Base-by-base conservation (phyloP, 495 filamentous ascomycete genomes). In the Hypoxylon trugodes region DNA sequence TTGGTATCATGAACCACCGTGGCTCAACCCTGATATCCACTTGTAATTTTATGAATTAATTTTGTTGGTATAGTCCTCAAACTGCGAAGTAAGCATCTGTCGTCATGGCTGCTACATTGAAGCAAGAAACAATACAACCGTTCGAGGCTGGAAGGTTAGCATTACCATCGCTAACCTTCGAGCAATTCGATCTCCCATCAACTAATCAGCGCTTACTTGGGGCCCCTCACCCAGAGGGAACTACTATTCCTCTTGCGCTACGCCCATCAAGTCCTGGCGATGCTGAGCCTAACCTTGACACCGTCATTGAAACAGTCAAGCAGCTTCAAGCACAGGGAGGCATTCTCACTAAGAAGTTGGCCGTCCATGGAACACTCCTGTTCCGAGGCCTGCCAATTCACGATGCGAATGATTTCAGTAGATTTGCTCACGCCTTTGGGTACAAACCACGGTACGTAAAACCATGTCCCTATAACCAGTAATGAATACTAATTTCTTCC, bases 361-460 rank as follows among this genome's bases (percentile, higher is more conserved):
- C 74, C 51, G 57, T 59, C 7, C 74, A 80, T 45, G 74, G 76
- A 16, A 69, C 76, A 13, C 68, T 79, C 0, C 72, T 75, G 25
- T 79, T 80, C 61, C 72, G 71, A 38, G 72, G 70, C 8, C 59
- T 77, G 22, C 68, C 65, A 16, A 72, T 79, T 21, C 43, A 66
- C 16, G 57, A 69, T 53, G 72, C 74, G 0, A 30, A 76, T 21
- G 76, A 78, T 24, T 84, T 86, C 59, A 82, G 79, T 65, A 71
- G 69, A 64, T 83, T 85, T 61, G 81, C 80, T 6, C 79, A 82
- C 60, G 78, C 81, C 0, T 86, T 84, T 66, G 81, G 81, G 5
- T 84, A 78, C 68, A 74, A 68, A 8, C 79, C 82, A 3, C 83
- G 61, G 61, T 64, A 57, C 12, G 60, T 63, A 45, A 18, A 16